Evolutionary conservation across 1,284 basidiomycete species (phyloP).

Genomic region (Schizopora paradoxa): DNA sequence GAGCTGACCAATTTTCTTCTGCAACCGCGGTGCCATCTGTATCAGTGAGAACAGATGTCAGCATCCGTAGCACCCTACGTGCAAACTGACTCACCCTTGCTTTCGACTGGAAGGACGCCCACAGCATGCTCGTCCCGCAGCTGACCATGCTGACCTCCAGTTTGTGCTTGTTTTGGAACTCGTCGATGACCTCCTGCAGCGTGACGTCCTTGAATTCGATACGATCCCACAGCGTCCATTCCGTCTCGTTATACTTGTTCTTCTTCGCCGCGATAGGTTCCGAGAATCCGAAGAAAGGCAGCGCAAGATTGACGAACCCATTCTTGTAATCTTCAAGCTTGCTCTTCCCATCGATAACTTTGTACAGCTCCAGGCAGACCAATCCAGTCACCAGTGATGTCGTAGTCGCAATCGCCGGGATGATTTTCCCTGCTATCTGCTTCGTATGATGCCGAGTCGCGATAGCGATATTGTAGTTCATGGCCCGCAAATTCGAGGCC

Average conservation of each 20-base stretch:
- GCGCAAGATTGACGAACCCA: constrained; percentile 94
- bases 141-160: constrained; percentile 95
- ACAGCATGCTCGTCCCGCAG: constrained; percentile 96
- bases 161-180: constrained; percentile 82
- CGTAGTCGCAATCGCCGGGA: constrained; percentile 98
- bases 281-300: constrained; percentile 99
- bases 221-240: constrained; percentile 99
- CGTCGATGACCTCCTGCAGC: constrained; percentile 79
- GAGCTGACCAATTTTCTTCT: constrained; percentile 86
- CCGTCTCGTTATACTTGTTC: constrained; percentile 79
- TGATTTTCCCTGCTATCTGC: constrained; percentile 99
- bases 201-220: constrained; percentile 94
- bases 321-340: constrained; percentile 97
- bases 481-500: constrained; percentile 93
- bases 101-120: constrained; percentile 88
- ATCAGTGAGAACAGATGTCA: too few species aligned
- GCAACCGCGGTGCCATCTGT: constrained; percentile 81
- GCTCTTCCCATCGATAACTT: constrained; percentile 95
- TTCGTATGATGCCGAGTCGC: constrained; percentile 96
- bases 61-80: constrained; percentile 9
- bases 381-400: constrained; percentile 93
- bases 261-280: constrained; percentile 94
- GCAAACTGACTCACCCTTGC: constrained; percentile 66
- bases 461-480: constrained; percentile 89
- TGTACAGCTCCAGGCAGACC: constrained; percentile 96